These are phyloP conservation scores for Cystobasidiaceae sp. DNA, from an alignment of 1,284 basidiomycete genomes.

Conservation along the genomic window DNA sequence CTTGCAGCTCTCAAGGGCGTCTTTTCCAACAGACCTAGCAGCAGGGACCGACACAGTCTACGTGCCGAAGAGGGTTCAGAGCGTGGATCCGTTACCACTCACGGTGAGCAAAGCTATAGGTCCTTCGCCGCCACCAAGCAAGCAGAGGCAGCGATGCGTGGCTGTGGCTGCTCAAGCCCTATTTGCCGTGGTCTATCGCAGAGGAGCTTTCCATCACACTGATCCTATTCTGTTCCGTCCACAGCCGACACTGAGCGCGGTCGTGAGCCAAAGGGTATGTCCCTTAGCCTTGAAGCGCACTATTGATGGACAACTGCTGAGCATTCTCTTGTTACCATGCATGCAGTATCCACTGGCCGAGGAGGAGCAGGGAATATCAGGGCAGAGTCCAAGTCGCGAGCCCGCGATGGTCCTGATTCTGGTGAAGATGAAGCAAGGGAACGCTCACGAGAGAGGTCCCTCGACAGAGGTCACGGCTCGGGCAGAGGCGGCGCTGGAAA, in stretches of 20 bases:
- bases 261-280: constrained; percentile 12
- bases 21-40: constrained; percentile 6
- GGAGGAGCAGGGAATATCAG: constrained; percentile 32
- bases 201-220: not conserved
- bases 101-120: not conserved
- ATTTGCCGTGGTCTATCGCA: no score
- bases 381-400: constrained; percentile 17
- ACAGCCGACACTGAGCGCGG: constrained; percentile 12
- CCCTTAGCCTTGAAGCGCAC: not conserved
- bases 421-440: constrained; percentile 22
- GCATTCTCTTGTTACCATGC: not conserved
- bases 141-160: no score
- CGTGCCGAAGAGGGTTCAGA: constrained; percentile 4
- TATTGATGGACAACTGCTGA: not conserved
- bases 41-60: constrained; percentile 9
- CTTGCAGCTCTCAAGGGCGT: constrained; percentile 11
- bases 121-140: not conserved
- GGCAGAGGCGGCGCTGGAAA: constrained; percentile 31
- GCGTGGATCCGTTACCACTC: not conserved
- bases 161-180: no score
- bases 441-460: constrained; percentile 21
- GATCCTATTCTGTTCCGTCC: not conserved
- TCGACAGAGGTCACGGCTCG: constrained; percentile 4
- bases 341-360: constrained; percentile 24
- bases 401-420: not conserved